Evolutionary conservation across 495 filamentous ascomycete species (phyloP).

Genomic region (Tricharina praecox): DNA sequence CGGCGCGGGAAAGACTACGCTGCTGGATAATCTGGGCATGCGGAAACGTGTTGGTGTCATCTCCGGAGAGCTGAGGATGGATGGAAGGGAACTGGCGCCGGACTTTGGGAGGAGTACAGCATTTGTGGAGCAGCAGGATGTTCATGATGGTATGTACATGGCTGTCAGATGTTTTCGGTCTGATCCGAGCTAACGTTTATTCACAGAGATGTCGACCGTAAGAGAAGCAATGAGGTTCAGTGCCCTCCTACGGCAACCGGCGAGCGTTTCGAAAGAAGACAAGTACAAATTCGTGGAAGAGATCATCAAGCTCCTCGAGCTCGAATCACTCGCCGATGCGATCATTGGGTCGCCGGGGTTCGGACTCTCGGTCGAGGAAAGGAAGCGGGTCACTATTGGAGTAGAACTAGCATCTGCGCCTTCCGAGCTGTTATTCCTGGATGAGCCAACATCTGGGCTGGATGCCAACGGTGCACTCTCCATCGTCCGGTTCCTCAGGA

Average conservation of each 20-base stretch:
- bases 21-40: conserved; percentile 43
- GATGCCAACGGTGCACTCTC: conserved; percentile 72
- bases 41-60: conserved; percentile 46
- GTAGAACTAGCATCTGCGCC: conserved; percentile 86
- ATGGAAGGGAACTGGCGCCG: conserved; percentile 40
- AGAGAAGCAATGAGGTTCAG: conserved; percentile 46
- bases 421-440: conserved; percentile 60
- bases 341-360: conserved; percentile 37
- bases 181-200: no score
- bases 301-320: conserved; percentile 35
- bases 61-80: conserved; percentile 43
- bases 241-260: conserved; percentile 40
- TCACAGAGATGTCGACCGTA: conserved; percentile 35
- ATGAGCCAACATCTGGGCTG: conserved; percentile 60
- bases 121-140: conserved; percentile 33
- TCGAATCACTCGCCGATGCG: conserved; percentile 38
- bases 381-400: conserved; percentile 65
- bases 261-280: conserved; percentile 34
- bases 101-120: conserved; percentile 40
- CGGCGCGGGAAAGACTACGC: conserved; percentile 45
- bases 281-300: conserved; percentile 39
- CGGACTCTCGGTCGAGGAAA: conserved; percentile 43
- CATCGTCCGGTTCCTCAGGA: conserved; percentile 70
- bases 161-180: no score
- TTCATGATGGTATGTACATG: conserved; percentile 26